A percentile compares a stretch with the other conserved stretches of the same genome.
phyloP scores from a whole-genome alignment of 2,329 filamentous ascomycete species.

The Paraconiothyrium sp. region DNA sequence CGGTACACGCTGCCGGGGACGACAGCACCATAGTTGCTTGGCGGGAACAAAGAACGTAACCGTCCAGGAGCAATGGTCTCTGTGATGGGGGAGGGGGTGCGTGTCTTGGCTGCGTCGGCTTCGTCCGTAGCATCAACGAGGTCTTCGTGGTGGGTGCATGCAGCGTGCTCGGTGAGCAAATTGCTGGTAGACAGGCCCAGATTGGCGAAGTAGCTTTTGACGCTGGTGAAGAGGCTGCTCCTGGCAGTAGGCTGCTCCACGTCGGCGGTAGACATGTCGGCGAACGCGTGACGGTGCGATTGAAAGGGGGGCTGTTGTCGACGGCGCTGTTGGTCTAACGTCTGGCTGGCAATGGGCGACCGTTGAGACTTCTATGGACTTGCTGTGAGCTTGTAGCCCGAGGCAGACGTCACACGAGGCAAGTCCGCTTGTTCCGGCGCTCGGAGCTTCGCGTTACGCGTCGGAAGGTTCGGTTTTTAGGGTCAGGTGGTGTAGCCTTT shows the following conservation, averaged over 20 bases:
- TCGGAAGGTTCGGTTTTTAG: slow-evolving; percentile 8
- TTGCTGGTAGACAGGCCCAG: slow-evolving; percentile 35
- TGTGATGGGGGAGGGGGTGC: slow-evolving; percentile 22
- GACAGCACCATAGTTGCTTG: slow-evolving; percentile 80
- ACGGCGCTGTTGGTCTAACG: background rate
- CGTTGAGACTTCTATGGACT: background rate
- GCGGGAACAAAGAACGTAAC: slow-evolving; percentile 56
- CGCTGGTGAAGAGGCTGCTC: slow-evolving; percentile 16
- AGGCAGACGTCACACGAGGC: slow-evolving; percentile 5
- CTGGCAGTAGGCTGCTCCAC: slow-evolving; percentile 18
- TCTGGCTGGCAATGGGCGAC: background rate
- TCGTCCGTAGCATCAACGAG: slow-evolving; percentile 21
- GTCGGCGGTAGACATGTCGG: slow-evolving; percentile 15
- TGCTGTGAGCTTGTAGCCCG: background rate
- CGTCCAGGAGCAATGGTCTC: slow-evolving; percentile 40
- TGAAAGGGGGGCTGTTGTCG: background rate
- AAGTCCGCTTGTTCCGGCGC: slow-evolving; percentile 11
- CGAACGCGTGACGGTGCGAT: slow-evolving; percentile 12
- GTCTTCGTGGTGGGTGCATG: slow-evolving; percentile 44
- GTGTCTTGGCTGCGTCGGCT: slow-evolving; percentile 12
- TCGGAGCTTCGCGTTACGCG: slow-evolving; percentile 10
- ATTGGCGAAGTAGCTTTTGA: slow-evolving; percentile 33
- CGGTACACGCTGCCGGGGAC: slow-evolving; percentile 77
- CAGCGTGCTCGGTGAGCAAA: slow-evolving; percentile 39
- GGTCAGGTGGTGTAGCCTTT: background rate